These are phyloP conservation scores for Pholiota conissans DNA, from an alignment of 768 basidiomycete species.

Conservation along the genomic window DNA sequence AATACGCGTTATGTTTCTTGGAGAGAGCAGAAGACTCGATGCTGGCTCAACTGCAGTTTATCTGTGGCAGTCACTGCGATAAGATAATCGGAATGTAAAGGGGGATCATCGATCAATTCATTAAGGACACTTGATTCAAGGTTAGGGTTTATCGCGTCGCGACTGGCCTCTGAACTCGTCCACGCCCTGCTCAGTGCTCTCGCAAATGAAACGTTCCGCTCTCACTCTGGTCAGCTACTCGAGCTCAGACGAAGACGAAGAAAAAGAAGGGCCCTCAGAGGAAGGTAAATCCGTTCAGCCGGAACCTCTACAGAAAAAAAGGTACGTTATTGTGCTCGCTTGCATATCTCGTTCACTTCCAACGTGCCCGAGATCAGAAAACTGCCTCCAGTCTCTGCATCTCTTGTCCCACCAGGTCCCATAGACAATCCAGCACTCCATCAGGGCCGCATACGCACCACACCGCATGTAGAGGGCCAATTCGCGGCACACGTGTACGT, in stretches of 20 bases:
- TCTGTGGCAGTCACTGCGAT: background rate
- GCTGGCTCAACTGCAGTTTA: background rate
- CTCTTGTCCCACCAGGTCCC: constrained; percentile 52
- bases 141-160: constrained; percentile 23
- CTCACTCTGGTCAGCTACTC: constrained; percentile 46
- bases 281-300: background rate
- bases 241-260: constrained; percentile 46
- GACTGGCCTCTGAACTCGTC: background rate
- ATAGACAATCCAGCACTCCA: constrained; percentile 77
- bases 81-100: too few relatives aligned
- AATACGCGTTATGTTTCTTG: too few relatives aligned
- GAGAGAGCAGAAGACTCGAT: too few relatives aligned
- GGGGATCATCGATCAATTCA: constrained; percentile 4
- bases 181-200: background rate
- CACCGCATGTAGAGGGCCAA: constrained; percentile 86
- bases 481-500: constrained; percentile 82
- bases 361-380: constrained; percentile 40
- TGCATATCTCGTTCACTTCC: background rate
- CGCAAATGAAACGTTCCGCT: constrained; percentile 37
- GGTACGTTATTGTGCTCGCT: constrained; percentile 26
- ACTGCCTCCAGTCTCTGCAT: constrained; percentile 52
- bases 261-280: background rate
- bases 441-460: constrained; percentile 77
- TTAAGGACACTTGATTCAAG: constrained; percentile 10
- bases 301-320: constrained; percentile 37